Conservation (phyloP, 2,329 filamentous ascomycete species). For the Chaetomium sp. region DNA sequence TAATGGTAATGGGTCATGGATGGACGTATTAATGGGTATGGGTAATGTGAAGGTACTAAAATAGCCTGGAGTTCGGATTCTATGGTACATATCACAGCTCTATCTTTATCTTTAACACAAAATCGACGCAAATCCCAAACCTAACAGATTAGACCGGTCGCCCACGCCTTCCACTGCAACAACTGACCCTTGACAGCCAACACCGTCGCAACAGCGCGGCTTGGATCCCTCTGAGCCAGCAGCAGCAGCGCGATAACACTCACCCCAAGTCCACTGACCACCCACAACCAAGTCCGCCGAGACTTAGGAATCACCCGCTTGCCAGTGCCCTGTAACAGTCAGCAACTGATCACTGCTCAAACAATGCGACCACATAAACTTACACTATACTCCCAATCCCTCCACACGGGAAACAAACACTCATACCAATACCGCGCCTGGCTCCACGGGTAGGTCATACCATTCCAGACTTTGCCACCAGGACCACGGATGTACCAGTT, state of each 20-base stretch:
- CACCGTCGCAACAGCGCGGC: no score
- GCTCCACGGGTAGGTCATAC: constrained; percentile 31
- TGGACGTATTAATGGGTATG: neutral
- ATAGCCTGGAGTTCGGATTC: no score
- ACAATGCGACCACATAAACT: constrained; percentile 13
- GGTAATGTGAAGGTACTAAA: no score
- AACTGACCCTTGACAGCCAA: no score
- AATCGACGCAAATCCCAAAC: no score
- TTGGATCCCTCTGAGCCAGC: neutral
- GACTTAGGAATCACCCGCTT: constrained; percentile 5
- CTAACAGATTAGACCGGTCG: no score
- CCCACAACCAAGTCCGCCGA: neutral
- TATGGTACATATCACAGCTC: no score
- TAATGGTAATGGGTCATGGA: neutral
- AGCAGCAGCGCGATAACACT: neutral
- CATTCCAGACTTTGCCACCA: constrained; percentile 27
- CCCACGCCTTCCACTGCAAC: no score
- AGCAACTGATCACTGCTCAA: no score
- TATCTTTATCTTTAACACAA: no score
- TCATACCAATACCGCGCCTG: constrained; percentile 33
- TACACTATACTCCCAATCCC: constrained; percentile 31
- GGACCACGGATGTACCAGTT: constrained; percentile 33
- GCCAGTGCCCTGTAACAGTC: neutral
- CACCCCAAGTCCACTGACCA: no score
- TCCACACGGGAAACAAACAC: constrained; percentile 31